A percentile compares a stretch with the other conserved stretches of the same genome.
phyloP scores from a whole-genome alignment of 2,329 filamentous ascomycete species.

The Pseudogymnoascus sp. region DNA sequence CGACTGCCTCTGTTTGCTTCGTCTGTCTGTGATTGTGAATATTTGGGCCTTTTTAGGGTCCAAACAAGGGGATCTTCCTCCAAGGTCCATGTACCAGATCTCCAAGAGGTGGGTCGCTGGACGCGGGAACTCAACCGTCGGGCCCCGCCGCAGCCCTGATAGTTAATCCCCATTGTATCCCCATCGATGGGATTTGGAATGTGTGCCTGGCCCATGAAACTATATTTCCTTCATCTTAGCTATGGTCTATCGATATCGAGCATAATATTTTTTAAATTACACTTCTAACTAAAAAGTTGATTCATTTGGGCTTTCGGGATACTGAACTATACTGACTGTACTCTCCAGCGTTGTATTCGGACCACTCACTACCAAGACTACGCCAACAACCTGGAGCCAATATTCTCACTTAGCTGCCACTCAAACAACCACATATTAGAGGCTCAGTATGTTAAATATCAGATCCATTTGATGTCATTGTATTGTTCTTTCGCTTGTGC shows the following conservation, averaged over 20 bases:
- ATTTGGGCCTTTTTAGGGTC: neutral
- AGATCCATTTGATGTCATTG: neutral
- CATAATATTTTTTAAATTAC: neutral
- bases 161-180: neutral
- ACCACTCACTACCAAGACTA: too few relatives aligned
- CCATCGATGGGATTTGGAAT: neutral
- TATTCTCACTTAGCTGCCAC: neutral
- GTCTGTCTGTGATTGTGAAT: neutral
- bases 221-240: neutral
- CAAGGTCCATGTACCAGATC: neutral
- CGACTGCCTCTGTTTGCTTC: neutral
- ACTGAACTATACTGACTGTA: neutral
- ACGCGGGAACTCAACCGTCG: neutral
- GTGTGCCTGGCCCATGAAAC: neutral
- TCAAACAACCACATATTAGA: neutral
- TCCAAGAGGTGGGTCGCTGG: neutral
- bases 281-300: neutral
- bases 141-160: neutral
- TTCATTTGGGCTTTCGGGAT: neutral
- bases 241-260: neutral
- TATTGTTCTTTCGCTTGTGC: neutral
- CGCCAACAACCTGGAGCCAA: neutral
- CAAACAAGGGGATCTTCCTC: neutral
- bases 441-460: neutral
- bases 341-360: neutral